A percentile compares a stretch with the other conserved stretches of the same genome.
Conservation (phyloP, 2,329 filamentous ascomycete genomes). For the Stagonosporopsis rhizophila region DNA sequence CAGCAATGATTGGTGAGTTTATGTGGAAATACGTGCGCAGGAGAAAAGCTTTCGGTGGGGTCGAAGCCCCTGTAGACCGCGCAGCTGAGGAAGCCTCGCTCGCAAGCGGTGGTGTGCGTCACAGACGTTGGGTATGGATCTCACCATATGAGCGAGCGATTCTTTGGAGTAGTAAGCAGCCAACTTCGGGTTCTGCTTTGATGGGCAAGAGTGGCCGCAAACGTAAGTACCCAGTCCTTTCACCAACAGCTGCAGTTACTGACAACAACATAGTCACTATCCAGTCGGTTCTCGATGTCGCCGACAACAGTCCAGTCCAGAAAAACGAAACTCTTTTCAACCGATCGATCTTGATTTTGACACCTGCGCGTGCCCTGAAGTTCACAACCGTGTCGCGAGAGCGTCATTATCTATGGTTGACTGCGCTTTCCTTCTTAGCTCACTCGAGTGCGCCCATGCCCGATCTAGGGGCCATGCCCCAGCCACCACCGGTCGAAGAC, state of each 20-base stretch:
- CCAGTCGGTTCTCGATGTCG: conserved; percentile 95
- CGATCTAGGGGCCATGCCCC: conserved; percentile 63
- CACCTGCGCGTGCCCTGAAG: conserved; percentile 90
- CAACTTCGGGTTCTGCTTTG: conserved; percentile 82
- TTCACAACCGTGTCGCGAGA: conserved; percentile 86
- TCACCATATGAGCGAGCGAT: conserved; percentile 95
- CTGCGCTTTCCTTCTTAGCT: conserved; percentile 90
- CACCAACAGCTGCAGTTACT: conserved; percentile 7
- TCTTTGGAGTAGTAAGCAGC: conserved; percentile 98
- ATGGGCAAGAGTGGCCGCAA: conserved; percentile 95
- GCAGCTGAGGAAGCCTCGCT: conserved; percentile 65
- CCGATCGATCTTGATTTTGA: conserved; percentile 92
- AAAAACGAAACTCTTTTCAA: conserved; percentile 79
- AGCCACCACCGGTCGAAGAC: conserved; percentile 48
- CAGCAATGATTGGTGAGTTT: conserved; percentile 98
- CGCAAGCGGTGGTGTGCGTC: conserved; percentile 74
- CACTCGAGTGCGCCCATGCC: conserved; percentile 84
- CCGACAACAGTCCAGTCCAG: conserved; percentile 87
- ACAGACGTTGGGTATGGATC: conserved; percentile 98
- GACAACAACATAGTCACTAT: conserved; percentile 72
- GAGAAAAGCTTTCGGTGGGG: conserved; percentile 87
- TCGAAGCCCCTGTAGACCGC: conserved; percentile 61
- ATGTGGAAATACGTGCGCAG: conserved; percentile 91
- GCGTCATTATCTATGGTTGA: conserved; percentile 93
- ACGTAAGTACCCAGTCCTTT: conserved; percentile 63